Evolutionary conservation across 768 basidiomycete species (phyloP).

Genomic region (Lactarius quietus): DNA sequence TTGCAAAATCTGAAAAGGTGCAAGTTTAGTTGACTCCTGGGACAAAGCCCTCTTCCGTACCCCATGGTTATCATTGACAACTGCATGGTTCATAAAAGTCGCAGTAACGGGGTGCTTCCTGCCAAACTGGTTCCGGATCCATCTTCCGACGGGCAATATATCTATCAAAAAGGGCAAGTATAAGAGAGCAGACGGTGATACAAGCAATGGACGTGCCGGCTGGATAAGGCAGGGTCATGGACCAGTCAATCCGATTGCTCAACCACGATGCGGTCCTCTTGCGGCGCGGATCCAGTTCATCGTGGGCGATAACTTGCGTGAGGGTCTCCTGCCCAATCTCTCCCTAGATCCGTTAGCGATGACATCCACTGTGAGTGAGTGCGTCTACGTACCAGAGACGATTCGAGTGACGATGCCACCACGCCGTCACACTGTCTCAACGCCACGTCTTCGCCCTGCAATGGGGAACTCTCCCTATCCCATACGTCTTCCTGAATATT

Average conservation of each 20-base stretch:
- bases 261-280: slow-evolving; percentile 39
- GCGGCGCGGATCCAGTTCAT: slow-evolving; percentile 59
- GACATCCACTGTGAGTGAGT: slow-evolving; percentile 11
- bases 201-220: slow-evolving; percentile 41
- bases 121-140: slow-evolving; percentile 57
- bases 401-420: neutral
- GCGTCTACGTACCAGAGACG: slow-evolving; percentile 12
- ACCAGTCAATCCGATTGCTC: neutral
- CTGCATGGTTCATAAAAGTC: slow-evolving; percentile 67
- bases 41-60: slow-evolving; percentile 30
- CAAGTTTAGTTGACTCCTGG: slow-evolving; percentile 44
- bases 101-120: slow-evolving; percentile 55
- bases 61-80: slow-evolving; percentile 57
- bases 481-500: slow-evolving; percentile 11
- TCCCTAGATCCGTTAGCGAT: slow-evolving; percentile 43
- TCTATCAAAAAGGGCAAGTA: slow-evolving; percentile 40
- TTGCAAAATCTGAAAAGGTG: slow-evolving; percentile 36
- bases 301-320: slow-evolving; percentile 68
- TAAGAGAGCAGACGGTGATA: neutral
- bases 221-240: slow-evolving; percentile 54
- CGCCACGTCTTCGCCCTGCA: slow-evolving; percentile 1
- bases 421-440: neutral
- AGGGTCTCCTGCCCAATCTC: slow-evolving; percentile 68
- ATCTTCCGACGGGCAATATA: slow-evolving; percentile 52
- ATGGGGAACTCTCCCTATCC: slow-evolving; percentile 9